phyloP scores from a whole-genome alignment of 2,329 filamentous ascomycete genomes.

The Cladosporium colombiae region DNA sequence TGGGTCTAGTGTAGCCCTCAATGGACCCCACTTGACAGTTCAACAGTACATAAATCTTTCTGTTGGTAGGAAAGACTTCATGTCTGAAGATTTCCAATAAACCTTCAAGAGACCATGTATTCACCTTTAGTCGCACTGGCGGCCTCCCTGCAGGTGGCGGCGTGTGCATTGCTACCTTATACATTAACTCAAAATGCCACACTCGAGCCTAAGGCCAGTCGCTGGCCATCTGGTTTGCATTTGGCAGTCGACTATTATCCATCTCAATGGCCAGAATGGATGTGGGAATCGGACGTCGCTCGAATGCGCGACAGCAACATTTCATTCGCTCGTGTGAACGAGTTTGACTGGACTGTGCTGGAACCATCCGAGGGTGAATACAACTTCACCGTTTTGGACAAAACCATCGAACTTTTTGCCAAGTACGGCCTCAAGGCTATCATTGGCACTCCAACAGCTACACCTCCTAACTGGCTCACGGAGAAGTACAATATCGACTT shows the following conservation, averaged over 20 bases:
- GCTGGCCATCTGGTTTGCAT: conserved; percentile 26
- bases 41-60: neutral
- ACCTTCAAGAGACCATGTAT: neutral
- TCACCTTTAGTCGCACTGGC: neutral
- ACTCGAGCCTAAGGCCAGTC: conserved; percentile 17
- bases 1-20: neutral
- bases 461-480: conserved; percentile 30
- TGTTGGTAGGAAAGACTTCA: neutral
- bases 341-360: conserved; percentile 30
- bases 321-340: conserved; percentile 28
- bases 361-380: conserved; percentile 29
- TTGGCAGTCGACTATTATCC: conserved; percentile 31
- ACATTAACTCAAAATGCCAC: conserved; percentile 10
- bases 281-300: conserved; percentile 29
- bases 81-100: neutral
- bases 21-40: neutral
- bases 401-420: conserved; percentile 24
- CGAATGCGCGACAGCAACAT: conserved; percentile 29
- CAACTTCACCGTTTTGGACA: conserved; percentile 31
- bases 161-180: neutral
- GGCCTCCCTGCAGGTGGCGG: neutral
- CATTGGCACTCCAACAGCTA: conserved; percentile 29
- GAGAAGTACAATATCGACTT: conserved; percentile 29
- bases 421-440: conserved; percentile 29
- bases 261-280: conserved; percentile 32